Conservation (phyloP, 192 early-diverging fungal species). For the Umbelopsis sp. region DNA sequence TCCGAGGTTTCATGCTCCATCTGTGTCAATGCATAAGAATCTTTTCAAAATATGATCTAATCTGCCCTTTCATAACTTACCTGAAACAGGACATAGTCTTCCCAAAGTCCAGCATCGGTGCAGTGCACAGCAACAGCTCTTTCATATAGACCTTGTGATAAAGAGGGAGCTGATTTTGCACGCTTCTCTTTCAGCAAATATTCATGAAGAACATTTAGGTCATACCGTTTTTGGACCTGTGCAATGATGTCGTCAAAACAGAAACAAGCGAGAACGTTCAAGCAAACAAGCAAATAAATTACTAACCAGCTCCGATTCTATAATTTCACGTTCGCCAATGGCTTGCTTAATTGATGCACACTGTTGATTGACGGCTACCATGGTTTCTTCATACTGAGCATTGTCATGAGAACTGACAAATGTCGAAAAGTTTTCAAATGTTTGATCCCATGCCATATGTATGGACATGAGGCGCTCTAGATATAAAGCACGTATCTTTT, state of each 20-base stretch:
- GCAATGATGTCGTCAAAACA: constrained; percentile 4
- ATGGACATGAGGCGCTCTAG: neutral
- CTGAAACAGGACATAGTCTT: constrained; percentile 64
- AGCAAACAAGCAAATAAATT: neutral
- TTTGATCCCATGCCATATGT: constrained; percentile 50
- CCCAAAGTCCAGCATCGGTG: constrained; percentile 64
- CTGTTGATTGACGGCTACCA: constrained; percentile 53
- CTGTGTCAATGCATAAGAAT: neutral
- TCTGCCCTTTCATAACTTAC: constrained; percentile 30
- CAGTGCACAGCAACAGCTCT: constrained; percentile 65
- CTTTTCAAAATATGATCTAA: neutral
- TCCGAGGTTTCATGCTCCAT: constrained; percentile 18
- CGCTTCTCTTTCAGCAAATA: constrained; percentile 61
- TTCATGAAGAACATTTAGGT: constrained; percentile 49
- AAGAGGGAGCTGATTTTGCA: constrained; percentile 28
- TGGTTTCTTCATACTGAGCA: constrained; percentile 55
- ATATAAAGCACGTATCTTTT: neutral
- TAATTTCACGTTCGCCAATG: constrained; percentile 46
- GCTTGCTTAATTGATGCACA: constrained; percentile 45
- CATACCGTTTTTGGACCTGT: constrained; percentile 34
- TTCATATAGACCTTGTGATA: constrained; percentile 63
- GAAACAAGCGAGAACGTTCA: neutral
- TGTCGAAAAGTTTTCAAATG: constrained; percentile 63
- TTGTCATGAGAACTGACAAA: constrained; percentile 61
- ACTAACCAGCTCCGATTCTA: constrained; percentile 59